A percentile compares a stretch with the other conserved stretches of the same genome.
phyloP scores from a whole-genome alignment of 139 green algal species.

The Limnomonas spitsbergensis region DNA sequence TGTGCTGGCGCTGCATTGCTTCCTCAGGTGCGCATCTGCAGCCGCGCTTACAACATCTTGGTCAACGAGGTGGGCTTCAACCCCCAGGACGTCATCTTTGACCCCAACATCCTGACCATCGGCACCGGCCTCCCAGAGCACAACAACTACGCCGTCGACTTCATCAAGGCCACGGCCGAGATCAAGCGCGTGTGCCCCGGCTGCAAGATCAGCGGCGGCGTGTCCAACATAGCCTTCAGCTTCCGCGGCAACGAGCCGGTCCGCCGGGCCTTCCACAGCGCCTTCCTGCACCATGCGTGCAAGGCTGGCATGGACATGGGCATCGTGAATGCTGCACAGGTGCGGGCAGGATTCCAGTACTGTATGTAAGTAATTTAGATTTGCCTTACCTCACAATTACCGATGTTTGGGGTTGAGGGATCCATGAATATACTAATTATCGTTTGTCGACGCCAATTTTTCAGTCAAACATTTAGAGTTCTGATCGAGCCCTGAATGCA shows the following conservation, averaged over 20 bases:
- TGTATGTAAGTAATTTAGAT: no score
- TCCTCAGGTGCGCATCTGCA: slow-evolving; percentile 85
- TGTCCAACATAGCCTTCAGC: slow-evolving; percentile 98
- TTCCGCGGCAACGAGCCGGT: slow-evolving; percentile 97
- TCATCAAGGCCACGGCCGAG: slow-evolving; percentile 85
- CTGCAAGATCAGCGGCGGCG: slow-evolving; percentile 91
- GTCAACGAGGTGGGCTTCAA: slow-evolving; percentile 94
- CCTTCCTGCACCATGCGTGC: slow-evolving; percentile 94
- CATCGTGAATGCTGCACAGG: slow-evolving; percentile 94
- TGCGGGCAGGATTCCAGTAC: no score
- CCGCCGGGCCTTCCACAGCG: slow-evolving; percentile 86
- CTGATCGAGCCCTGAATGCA: no score
- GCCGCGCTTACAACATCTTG: slow-evolving; percentile 89
- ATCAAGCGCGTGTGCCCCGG: slow-evolving; percentile 95
- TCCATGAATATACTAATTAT: neutral
- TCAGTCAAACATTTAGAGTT: no score
- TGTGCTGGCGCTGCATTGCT: neutral
- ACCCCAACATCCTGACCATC: slow-evolving; percentile 98
- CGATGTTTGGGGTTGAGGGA: neutral
- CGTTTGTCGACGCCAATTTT: neutral
- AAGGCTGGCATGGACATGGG: slow-evolving; percentile 98
- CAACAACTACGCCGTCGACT: slow-evolving; percentile 99
- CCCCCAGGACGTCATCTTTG: slow-evolving; percentile 97
- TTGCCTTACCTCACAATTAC: neutral
- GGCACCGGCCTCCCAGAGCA: slow-evolving; percentile 95